Percentiles rank a stretch among this genome's conserved stretches.
phyloP scores from a whole-genome alignment of 176 grass and related monocot species.

The Phoenix dactylifera region DNA sequence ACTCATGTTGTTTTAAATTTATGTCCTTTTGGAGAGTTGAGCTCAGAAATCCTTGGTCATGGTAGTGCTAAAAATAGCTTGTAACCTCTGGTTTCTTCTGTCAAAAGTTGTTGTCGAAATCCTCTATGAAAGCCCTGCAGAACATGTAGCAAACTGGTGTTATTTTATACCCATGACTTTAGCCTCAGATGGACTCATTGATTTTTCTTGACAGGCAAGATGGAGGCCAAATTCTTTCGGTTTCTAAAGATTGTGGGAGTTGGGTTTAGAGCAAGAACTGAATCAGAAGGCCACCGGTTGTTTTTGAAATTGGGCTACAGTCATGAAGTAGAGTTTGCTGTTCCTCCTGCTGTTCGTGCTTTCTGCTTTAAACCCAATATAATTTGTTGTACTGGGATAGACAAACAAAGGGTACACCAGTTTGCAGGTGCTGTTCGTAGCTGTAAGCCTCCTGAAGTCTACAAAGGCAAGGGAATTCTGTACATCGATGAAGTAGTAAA shows the following conservation, averaged over 20 bases:
- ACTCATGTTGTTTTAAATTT: too few species aligned
- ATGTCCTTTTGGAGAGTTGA: too few species aligned
- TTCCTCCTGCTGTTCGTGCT: slow-evolving; percentile 49
- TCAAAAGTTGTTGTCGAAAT: too few species aligned
- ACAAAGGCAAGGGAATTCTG: slow-evolving; percentile 55
- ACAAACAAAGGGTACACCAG: slow-evolving; percentile 42
- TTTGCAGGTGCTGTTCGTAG: slow-evolving; percentile 49
- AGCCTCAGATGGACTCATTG: too few species aligned
- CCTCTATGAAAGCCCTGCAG: too few species aligned
- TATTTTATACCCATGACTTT: too few species aligned
- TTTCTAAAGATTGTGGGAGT: slow-evolving; percentile 64
- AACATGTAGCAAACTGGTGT: too few species aligned
- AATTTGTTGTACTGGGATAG: slow-evolving; percentile 44
- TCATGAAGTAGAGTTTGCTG: slow-evolving; percentile 56
- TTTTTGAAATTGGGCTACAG: slow-evolving; percentile 71
- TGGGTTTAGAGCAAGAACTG: slow-evolving; percentile 58
- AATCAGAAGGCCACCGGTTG: slow-evolving; percentile 43
- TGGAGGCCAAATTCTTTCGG: slow-evolving; percentile 51
- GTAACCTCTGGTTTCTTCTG: too few species aligned
- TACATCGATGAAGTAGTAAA: slow-evolving; percentile 74
- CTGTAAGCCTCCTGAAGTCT: slow-evolving; percentile 50
- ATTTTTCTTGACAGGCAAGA: background rate
- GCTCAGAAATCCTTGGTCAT: too few species aligned
- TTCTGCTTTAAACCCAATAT: slow-evolving; percentile 71
- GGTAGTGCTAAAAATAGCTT: too few species aligned